phyloP scores from a whole-genome alignment of 177 flowering plant species.

The Vitis hybrid region DNA sequence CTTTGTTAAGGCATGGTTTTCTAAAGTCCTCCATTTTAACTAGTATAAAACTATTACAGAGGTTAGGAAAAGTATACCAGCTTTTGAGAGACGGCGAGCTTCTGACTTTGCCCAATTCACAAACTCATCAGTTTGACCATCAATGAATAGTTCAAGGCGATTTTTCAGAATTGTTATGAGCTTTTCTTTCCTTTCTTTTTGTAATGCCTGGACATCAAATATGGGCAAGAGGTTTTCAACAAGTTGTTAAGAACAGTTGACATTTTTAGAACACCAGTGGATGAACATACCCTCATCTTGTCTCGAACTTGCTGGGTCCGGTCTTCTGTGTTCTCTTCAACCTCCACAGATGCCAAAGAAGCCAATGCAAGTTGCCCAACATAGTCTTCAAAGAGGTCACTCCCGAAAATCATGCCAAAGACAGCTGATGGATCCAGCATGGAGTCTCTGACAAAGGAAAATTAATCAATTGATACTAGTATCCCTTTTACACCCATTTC shows the following conservation, averaged over 20 bases:
- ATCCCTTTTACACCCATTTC: background rate
- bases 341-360: constrained; percentile 55
- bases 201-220: constrained; percentile 49
- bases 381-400: constrained; percentile 91
- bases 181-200: constrained; percentile 72
- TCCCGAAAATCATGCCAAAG: constrained; percentile 95
- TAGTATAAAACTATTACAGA: background rate
- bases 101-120: constrained; percentile 70
- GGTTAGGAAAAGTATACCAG: constrained; percentile 45
- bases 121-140: constrained; percentile 69
- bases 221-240: background rate
- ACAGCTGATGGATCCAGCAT: constrained; percentile 87
- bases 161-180: constrained; percentile 57
- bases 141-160: constrained; percentile 72
- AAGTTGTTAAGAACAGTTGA: background rate
- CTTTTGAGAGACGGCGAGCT: constrained; percentile 73
- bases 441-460: constrained; percentile 52
- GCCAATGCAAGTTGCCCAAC: constrained; percentile 87
- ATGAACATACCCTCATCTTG: constrained; percentile 54
- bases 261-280: background rate
- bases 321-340: constrained; percentile 46
- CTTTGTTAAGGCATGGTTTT: too few species aligned
- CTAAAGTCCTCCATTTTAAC: too few species aligned
- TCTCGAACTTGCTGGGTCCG: constrained; percentile 50
- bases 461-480: background rate